These are phyloP conservation scores for Microcos paniculata DNA, from an alignment of 345 rosid species.

Conservation along the genomic window DNA sequence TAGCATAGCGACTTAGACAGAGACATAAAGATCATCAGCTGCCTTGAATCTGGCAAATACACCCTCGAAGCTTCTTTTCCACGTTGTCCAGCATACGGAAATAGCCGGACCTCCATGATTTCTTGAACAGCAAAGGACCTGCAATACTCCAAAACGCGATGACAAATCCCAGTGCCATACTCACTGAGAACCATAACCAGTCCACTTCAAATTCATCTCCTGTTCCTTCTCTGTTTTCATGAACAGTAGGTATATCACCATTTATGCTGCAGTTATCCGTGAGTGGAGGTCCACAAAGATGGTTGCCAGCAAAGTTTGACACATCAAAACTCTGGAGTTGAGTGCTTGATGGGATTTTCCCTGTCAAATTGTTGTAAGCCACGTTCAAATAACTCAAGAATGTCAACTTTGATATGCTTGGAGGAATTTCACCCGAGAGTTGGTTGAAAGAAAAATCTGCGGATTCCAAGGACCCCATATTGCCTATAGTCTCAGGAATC, in stretches of 20 bases:
- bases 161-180: neutral
- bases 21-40: neutral
- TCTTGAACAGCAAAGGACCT: neutral
- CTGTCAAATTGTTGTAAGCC: slow-evolving; percentile 19
- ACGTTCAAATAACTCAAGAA: slow-evolving; percentile 24
- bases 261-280: slow-evolving; percentile 7
- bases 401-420: slow-evolving; percentile 17
- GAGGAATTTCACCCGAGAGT: slow-evolving; percentile 19
- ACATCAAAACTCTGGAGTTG: slow-evolving; percentile 25
- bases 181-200: slow-evolving; percentile 6
- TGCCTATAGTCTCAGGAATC: slow-evolving; percentile 22
- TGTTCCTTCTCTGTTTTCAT: neutral
- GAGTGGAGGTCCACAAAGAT: slow-evolving; percentile 29
- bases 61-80: neutral
- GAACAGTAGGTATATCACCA: neutral
- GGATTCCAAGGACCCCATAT: slow-evolving; percentile 19
- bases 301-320: slow-evolving; percentile 18
- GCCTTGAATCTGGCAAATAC: neutral
- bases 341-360: slow-evolving; percentile 23
- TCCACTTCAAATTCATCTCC: neutral
- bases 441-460: slow-evolving; percentile 24
- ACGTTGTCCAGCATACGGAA: neutral
- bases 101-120: neutral
- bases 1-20: neutral
- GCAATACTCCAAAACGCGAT: slow-evolving; percentile 3